Conservation (phyloP, 208 protist species). For the Leishmania arabica region DNA sequence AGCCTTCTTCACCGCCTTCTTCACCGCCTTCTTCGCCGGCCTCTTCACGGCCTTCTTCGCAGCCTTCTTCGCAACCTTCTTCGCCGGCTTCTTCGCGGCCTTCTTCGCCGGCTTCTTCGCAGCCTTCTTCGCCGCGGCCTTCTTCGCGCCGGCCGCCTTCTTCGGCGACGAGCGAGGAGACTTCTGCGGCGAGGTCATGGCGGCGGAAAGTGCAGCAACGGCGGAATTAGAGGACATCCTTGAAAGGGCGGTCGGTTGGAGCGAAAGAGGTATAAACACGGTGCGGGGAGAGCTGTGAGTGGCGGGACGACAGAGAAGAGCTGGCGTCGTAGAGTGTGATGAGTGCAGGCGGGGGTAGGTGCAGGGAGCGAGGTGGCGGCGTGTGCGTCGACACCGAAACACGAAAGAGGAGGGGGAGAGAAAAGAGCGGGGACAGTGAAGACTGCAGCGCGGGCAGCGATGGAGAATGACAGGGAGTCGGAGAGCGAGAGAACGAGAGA, state of each 20-base stretch:
- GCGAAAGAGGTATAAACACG: constrained; percentile 1
- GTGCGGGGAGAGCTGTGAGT: constrained; percentile 20
- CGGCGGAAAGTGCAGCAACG: constrained; percentile 4
- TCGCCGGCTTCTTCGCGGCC: not conserved
- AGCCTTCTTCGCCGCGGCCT: not conserved
- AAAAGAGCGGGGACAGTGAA: not conserved
- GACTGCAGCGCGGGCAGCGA: not conserved
- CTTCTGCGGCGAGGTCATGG: constrained; percentile 19
- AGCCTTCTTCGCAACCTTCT: constrained; percentile 12
- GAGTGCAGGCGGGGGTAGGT: not conserved
- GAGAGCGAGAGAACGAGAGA: not conserved
- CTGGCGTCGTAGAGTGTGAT: not conserved
- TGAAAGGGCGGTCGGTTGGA: not conserved
- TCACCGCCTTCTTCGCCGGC: constrained; percentile 13
- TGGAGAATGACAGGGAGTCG: not conserved
- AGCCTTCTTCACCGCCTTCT: constrained; percentile 37
- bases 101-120: constrained; percentile 20
- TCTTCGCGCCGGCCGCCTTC: constrained; percentile 28
- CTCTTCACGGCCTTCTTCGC: constrained; percentile 18
- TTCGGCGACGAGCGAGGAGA: constrained; percentile 27
- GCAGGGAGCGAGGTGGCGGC: not conserved
- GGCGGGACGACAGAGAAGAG: constrained; percentile 4
- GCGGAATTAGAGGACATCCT: constrained; percentile 12
- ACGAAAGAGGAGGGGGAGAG: constrained; percentile 1
- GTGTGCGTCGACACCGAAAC: constrained; percentile 1